Evolutionary conservation across 2,329 filamentous ascomycete genomes (phyloP).

Genomic region (Pseudogymnoascus sp.): DNA sequence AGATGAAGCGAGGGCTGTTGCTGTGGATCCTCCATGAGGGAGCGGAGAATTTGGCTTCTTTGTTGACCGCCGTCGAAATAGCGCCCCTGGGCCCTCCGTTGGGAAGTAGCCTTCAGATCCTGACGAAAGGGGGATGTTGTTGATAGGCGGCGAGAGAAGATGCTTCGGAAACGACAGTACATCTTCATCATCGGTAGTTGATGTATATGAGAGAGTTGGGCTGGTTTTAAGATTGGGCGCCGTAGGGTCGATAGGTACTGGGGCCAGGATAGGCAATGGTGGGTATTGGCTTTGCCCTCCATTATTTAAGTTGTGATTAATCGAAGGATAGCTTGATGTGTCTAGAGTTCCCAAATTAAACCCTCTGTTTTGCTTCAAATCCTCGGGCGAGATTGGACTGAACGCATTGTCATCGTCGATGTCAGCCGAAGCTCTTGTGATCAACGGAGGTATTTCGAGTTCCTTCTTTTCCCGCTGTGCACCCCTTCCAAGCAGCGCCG

Average conservation of each 20-base stretch:
- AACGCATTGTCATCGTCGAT: slow-evolving; percentile 17
- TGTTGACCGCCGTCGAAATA: slow-evolving; percentile 25
- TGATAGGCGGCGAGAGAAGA: slow-evolving; percentile 38
- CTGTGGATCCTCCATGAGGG: slow-evolving; percentile 46
- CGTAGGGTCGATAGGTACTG: slow-evolving; percentile 27
- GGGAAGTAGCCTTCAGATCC: slow-evolving; percentile 59
- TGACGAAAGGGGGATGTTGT: slow-evolving; percentile 39
- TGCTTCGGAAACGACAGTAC: slow-evolving; percentile 53
- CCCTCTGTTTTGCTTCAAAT: slow-evolving; percentile 17
- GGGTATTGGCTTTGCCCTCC: background rate
- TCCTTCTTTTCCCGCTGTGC: slow-evolving; percentile 54
- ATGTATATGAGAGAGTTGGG: slow-evolving; percentile 55
- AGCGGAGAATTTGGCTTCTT: slow-evolving; percentile 49
- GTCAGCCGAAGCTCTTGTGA: slow-evolving; percentile 29
- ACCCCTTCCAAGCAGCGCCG: slow-evolving; percentile 71
- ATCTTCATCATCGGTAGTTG: slow-evolving; percentile 81
- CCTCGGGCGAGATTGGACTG: slow-evolving; percentile 23
- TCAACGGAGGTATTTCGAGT: slow-evolving; percentile 29
- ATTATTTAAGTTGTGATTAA: background rate
- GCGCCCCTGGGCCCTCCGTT: slow-evolving; percentile 31
- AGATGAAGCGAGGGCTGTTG: slow-evolving; percentile 35
- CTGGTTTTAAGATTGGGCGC: slow-evolving; percentile 34
- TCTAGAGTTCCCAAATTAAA: slow-evolving; percentile 44
- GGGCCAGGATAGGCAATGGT: slow-evolving; percentile 15
- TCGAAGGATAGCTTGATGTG: slow-evolving; percentile 24